Evolutionary conservation across 257 asterid species (phyloP).

Genomic region (Jacaranda copaia): DNA sequence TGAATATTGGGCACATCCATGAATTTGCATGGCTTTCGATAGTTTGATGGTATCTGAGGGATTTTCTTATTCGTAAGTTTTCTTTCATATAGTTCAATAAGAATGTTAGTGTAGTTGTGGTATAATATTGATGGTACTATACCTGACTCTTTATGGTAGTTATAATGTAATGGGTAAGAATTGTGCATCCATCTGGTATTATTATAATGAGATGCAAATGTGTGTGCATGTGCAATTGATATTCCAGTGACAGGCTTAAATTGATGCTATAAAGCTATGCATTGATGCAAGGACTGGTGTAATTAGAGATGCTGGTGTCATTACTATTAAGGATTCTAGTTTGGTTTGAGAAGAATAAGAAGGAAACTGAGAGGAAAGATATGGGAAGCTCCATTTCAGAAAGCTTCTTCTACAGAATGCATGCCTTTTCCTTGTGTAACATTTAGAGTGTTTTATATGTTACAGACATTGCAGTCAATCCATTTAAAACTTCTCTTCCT

Average conservation of each 20-base stretch:
- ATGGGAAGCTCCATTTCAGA: slow-evolving; percentile 1
- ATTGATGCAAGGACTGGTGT: not conserved
- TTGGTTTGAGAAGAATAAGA: not conserved
- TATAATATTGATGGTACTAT: not conserved
- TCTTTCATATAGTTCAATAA: not conserved
- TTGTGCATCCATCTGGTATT: not conserved
- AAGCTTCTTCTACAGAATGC: not conserved
- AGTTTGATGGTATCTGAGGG: not conserved
- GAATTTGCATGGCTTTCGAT: not conserved
- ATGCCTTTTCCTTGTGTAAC: not conserved
- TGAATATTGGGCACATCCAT: not conserved
- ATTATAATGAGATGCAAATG: not conserved
- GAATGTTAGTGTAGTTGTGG: not conserved
- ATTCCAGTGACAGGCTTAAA: slow-evolving; percentile 5
- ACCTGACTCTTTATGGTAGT: not conserved
- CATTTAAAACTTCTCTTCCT: not conserved
- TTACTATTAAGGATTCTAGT: not conserved
- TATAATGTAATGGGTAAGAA: not conserved
- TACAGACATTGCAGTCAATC: not conserved
- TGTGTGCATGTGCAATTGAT: not conserved
- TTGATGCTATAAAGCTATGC: not conserved
- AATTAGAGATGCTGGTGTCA: not conserved
- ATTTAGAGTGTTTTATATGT: not conserved
- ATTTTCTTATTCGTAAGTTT: not conserved
- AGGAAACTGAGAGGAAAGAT: not conserved